Evolutionary conservation across 2,329 filamentous ascomycete species (phyloP), one percentile per base, ranked within the genome.

Genomic region (Penicillium palitans): DNA sequence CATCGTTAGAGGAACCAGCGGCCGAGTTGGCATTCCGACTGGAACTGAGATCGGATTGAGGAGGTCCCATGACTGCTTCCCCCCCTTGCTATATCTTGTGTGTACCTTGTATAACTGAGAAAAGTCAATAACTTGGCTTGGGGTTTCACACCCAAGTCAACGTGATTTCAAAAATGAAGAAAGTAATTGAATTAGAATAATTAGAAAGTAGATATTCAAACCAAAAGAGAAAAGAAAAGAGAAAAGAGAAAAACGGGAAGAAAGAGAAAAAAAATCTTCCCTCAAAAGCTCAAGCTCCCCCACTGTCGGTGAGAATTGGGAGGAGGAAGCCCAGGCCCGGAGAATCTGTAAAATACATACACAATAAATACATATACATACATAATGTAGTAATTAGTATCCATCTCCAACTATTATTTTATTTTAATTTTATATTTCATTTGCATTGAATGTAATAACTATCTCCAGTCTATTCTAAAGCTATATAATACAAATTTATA

Each of bases 1-100:
- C 55, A 58, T 59, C 49, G 52, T 50, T 57, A 55, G 60, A 57
- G 24, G 33, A 44, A 47, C 17, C 49, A 35, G 37, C 25, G 37
- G 61, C 39, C 52, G 59, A 19, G 61, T 57, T 66, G 61, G 59
- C 64, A 65, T 66, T 69, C 27, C 52, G 46, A 64, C 64, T 56
- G 50, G 58, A 61, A 61, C 66, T 52, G 51, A 47, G 19, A 48
- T 62, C 59, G 56, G 60, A 53, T 37, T 62, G 49, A 57, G 58
- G 53, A 41, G 62, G 64, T 40, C 61, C 61, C 69, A 70, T 71
- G 58, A 61, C 58, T 58, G 19, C 31, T 13, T 27, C 12, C 19
- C 39, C 25, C 50, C 50, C 50, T 52, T 52, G 29, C 15, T 52
- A 52, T 45, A 35, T 46, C 6, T n/a, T 37, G 17, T n/a, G 48